Base-by-base conservation (phyloP, 192 early-diverging fungal genomes). In the Entomortierella beljakovae region DNA sequence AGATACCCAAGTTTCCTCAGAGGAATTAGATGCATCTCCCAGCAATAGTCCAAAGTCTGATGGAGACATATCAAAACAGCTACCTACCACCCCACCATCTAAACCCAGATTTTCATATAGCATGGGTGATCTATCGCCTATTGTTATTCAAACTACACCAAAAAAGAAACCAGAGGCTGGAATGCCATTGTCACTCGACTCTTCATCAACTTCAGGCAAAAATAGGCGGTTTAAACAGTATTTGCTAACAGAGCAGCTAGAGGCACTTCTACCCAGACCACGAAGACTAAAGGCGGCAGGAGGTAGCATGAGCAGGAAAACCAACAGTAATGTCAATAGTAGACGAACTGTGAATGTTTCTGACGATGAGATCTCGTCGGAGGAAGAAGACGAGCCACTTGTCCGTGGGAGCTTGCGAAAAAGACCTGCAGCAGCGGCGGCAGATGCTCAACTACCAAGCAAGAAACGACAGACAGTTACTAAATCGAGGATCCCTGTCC, bases 81-180 rank as follows among this genome's bases (percentile, higher is more conserved):
- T n/a, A n/a, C n/a, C n/a, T n/a, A n/a, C n/a, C n/a, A n/a, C n/a
- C n/a, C n/a, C n/a, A n/a, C n/a, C n/a, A n/a, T 25, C 61, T 2
- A 4, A 33, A 22, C 28, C 10, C n/a, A 37, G 38, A 22, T 34
- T 33, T 42, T 52, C 67, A 16, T 35, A 42, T 10, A 40, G 46
- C 20, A 55, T 40, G 28, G 33, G 38, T 42, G 35, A 38, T 9
- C 22, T 60, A 0, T 64, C 62, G n/a, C 57, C 63, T 13, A 62
- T 75, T 57, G 25, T 50, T 16, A 22, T 67, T 1, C 64, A 55
- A 49, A 33, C 23, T 1, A 57, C 74, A 3, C 74, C 74, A 16
- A 46, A 13, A 16, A 77, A 57, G 61, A 69, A 58, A 18, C 74
- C 74, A 2, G 74, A 77, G 28, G 74, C 74, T 26, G 74, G 74